Evolutionary conservation across 495 filamentous ascomycete species (phyloP).

Genomic region (Penicillium alfredii): DNA sequence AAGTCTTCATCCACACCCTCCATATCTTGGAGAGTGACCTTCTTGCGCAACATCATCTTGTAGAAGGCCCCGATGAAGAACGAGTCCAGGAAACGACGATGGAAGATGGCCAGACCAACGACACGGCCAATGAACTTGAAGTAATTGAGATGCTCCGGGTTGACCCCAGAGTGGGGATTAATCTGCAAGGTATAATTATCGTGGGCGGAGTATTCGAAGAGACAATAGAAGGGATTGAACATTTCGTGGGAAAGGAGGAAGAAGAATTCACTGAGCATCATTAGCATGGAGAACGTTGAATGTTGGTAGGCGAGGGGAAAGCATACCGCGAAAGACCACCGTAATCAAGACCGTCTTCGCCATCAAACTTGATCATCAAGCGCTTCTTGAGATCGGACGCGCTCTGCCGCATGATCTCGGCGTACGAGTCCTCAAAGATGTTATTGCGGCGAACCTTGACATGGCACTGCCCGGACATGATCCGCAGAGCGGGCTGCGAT

Average conservation of each 20-base stretch:
- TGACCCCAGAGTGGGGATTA: conserved; percentile 98
- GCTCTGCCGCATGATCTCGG: conserved; percentile 94
- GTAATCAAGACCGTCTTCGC: conserved; percentile 96
- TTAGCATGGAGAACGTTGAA: neutral
- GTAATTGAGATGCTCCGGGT: conserved; percentile 98
- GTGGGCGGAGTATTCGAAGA: conserved; percentile 99
- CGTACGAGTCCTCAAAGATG: conserved; percentile 98
- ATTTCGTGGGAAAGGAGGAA: conserved; percentile 99
- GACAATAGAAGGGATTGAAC: conserved; percentile 99
- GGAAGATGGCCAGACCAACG: conserved; percentile 96
- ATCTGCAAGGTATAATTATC: conserved; percentile 99
- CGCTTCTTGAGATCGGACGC: conserved; percentile 97
- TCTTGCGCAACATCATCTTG: conserved; percentile 98
- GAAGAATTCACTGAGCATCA: conserved; percentile 80
- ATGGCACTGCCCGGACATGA: conserved; percentile 92
- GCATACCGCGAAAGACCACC: conserved; percentile 83
- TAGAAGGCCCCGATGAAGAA: conserved; percentile 99
- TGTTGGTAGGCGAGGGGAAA: too few species aligned
- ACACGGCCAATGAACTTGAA: conserved; percentile 99
- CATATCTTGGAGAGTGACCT: conserved; percentile 90
- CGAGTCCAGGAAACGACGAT: conserved; percentile 93
- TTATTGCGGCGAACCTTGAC: conserved; percentile 94
- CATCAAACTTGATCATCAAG: conserved; percentile 99
- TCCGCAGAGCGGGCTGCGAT: conserved; percentile 92
- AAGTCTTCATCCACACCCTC: conserved; percentile 98